A percentile compares a stretch with the other conserved stretches of the same genome.
phyloP scores from a whole-genome alignment of 2,329 filamentous ascomycete species.

The Aspergillus flavus region DNA sequence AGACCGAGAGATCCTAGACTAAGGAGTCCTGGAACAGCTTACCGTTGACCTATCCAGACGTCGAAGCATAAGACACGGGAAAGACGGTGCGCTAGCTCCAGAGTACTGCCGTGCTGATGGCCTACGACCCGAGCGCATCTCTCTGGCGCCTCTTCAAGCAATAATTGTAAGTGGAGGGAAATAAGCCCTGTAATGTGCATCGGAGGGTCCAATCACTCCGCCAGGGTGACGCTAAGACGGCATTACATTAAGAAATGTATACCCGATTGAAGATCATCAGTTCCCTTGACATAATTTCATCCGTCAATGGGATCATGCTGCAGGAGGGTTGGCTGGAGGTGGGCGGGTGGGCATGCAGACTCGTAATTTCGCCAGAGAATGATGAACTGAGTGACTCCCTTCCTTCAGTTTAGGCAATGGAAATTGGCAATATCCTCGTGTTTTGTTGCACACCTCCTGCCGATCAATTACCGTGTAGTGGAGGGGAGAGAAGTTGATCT shows the following conservation, averaged over 20 bases:
- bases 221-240: not conserved
- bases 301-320: not conserved
- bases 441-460: not conserved
- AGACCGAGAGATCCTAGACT: not conserved
- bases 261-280: not conserved
- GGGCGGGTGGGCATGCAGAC: not conserved
- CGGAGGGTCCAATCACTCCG: not conserved
- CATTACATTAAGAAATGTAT: not conserved
- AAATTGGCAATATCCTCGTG: not conserved
- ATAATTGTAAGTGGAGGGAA: not conserved
- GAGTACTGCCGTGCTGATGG: not conserved
- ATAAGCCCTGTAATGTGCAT: not conserved
- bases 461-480: not conserved
- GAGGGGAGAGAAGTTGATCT: not conserved
- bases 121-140: not conserved
- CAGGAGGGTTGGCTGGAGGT: not conserved
- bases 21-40: not conserved
- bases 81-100: not conserved
- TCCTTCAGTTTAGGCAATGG: not conserved
- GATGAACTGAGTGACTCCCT: not conserved
- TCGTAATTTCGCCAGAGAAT: not conserved
- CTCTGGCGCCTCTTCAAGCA: not conserved
- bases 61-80: conserved; percentile 1
- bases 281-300: not conserved
- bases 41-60: not conserved